Conservation (phyloP, 768 basidiomycete genomes). For the Russula abietina region DNA sequence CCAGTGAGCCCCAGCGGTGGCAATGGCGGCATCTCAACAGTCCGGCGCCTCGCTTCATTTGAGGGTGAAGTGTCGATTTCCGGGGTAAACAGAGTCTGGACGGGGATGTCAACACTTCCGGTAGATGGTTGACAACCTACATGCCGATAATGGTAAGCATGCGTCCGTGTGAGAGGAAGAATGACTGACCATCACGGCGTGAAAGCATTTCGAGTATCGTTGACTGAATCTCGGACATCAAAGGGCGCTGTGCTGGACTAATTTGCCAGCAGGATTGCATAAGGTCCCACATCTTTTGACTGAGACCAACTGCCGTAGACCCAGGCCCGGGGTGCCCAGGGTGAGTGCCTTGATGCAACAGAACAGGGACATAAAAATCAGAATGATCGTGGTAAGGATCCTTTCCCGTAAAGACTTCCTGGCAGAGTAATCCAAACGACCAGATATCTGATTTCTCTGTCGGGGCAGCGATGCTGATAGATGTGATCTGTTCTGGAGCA, state of each 20-base stretch:
- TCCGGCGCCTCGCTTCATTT: background rate
- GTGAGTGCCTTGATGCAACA: background rate
- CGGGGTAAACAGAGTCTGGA: background rate
- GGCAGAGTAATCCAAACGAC: conserved; percentile 17
- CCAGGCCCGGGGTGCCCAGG: conserved; percentile 8
- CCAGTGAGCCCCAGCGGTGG: background rate
- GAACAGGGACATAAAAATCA: conserved; percentile 9
- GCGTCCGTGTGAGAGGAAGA: background rate
- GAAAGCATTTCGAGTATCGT: conserved; percentile 1
- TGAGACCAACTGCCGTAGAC: conserved; percentile 1
- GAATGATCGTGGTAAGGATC: conserved; percentile 1
- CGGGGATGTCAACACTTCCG: background rate
- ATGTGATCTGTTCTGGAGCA: conserved; percentile 12
- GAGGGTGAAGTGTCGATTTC: background rate
- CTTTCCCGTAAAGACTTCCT: conserved; percentile 15
- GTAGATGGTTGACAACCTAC: background rate
- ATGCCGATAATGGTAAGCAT: background rate
- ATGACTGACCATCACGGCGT: background rate
- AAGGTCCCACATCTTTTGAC: conserved; percentile 17
- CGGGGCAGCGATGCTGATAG: background rate
- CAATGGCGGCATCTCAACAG: background rate
- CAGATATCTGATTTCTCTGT: conserved; percentile 11
- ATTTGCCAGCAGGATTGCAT: conserved; percentile 18
- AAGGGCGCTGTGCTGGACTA: background rate
- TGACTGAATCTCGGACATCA: background rate